These are phyloP conservation scores for Globisporangium recalcitrans DNA, from an alignment of 352 stramenopile species.

Conservation along the genomic window DNA sequence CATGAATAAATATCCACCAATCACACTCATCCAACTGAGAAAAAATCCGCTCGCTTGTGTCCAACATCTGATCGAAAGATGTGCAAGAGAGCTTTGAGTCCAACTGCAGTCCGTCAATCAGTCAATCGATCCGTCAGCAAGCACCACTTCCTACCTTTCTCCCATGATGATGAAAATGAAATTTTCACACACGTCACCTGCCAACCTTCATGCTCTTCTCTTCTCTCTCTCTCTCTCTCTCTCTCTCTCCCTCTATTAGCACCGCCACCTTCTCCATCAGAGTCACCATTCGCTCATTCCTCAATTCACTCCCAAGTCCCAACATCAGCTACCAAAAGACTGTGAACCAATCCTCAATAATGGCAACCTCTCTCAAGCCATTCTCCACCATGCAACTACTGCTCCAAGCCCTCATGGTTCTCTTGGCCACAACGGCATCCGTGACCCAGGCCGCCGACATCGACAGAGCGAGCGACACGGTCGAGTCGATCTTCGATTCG, in stretches of 20 bases:
- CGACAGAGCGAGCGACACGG: conserved; percentile 22
- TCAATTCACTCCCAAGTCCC: neutral
- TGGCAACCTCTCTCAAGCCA: neutral
- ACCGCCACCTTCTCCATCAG: neutral
- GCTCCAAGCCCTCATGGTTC: neutral
- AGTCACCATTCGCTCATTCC: neutral
- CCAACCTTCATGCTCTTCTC: neutral
- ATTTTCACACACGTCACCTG: neutral
- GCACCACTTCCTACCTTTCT: neutral
- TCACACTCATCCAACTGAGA: neutral
- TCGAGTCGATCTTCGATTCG: conserved; percentile 37
- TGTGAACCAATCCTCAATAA: neutral
- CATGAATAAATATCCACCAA: neutral
- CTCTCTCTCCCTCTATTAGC: neutral
- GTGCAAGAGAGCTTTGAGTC: neutral
- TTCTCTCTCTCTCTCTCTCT: no score
- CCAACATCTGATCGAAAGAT: neutral
- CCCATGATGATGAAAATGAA: neutral
- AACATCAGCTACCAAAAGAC: neutral
- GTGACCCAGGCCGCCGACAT: neutral
- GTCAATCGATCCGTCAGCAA: neutral
- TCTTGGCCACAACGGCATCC: neutral
- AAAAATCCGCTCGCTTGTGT: neutral
- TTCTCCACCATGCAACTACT: neutral
- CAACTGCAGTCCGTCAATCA: neutral